Conservation (phyloP, 1,284 basidiomycete genomes). For the Wallemia hederae region DNA sequence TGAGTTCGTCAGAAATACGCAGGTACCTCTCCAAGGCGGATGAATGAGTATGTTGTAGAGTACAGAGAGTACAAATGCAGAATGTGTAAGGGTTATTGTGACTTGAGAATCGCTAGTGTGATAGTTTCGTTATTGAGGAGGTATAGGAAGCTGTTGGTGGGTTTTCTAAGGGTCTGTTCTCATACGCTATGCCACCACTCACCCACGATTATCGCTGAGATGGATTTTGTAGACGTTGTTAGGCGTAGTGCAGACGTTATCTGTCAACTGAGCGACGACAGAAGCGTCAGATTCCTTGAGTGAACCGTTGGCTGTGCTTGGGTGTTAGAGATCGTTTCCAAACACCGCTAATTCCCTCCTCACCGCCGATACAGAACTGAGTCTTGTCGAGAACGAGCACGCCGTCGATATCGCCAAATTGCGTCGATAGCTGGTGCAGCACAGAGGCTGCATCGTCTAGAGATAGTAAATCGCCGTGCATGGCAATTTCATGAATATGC, state of each 20-base stretch:
- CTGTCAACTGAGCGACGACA: not conserved
- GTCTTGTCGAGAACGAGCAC: not conserved
- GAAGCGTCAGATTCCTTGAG: not conserved
- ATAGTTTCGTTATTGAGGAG: not conserved
- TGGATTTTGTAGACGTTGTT: slow-evolving; percentile 1
- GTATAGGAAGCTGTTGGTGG: not conserved
- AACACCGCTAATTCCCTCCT: not conserved
- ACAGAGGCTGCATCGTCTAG: not conserved
- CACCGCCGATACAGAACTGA: not conserved
- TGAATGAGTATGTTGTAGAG: not conserved
- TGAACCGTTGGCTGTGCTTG: too few relatives aligned
- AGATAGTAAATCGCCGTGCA: not conserved
- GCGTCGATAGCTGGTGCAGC: not conserved
- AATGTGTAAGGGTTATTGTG: too few relatives aligned
- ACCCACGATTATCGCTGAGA: not conserved
- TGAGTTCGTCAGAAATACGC: not conserved
- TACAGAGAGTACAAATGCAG: too few relatives aligned
- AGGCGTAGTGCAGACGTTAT: not conserved
- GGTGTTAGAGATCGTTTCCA: too few relatives aligned
- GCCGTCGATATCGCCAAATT: not conserved
- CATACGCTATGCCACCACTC: too few relatives aligned
- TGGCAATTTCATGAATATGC: not conserved
- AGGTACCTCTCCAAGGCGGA: not conserved
- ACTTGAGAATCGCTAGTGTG: not conserved
- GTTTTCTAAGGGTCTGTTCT: too few relatives aligned